Percentiles rank a stretch among this genome's conserved stretches.
phyloP scores from a whole-genome alignment of 2,329 filamentous ascomycete genomes.

The Neopestalotiopsis clavispora region DNA sequence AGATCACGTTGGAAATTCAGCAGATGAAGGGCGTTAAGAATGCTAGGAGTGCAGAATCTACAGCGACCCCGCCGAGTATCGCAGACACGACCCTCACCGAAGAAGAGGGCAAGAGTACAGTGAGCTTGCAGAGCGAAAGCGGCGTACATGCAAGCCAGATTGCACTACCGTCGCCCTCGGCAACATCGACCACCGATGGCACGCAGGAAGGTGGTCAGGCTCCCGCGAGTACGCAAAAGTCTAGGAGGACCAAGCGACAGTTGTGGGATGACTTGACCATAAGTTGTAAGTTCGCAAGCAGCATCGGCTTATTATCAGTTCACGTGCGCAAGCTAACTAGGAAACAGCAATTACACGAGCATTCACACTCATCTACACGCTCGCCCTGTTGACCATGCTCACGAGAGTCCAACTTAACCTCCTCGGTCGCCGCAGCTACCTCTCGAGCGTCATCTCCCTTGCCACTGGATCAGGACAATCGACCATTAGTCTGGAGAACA shows the following conservation, averaged over 20 bases:
- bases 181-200: slow-evolving; percentile 36
- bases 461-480: slow-evolving; percentile 76
- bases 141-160: slow-evolving; percentile 84
- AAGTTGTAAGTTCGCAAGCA: slow-evolving; percentile 67
- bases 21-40: slow-evolving; percentile 82
- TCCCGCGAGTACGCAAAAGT: slow-evolving; percentile 50
- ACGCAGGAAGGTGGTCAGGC: slow-evolving; percentile 46
- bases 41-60: slow-evolving; percentile 59
- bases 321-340: slow-evolving; percentile 18
- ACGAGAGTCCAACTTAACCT: slow-evolving; percentile 97
- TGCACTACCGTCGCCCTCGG: slow-evolving; percentile 57
- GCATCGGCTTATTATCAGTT: background rate
- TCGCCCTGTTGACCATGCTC: slow-evolving; percentile 86
- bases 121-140: slow-evolving; percentile 78
- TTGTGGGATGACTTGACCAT: slow-evolving; percentile 98
- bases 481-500: slow-evolving; percentile 88
- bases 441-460: slow-evolving; percentile 91
- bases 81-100: slow-evolving; percentile 77
- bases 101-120: slow-evolving; percentile 80
- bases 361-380: slow-evolving; percentile 90
- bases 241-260: slow-evolving; percentile 82
- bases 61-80: slow-evolving; percentile 57
- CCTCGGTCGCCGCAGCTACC: slow-evolving; percentile 90
- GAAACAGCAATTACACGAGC: slow-evolving; percentile 80
- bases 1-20: slow-evolving; percentile 91